A percentile compares a stretch with the other conserved stretches of the same genome.
Conservation (phyloP, 2,329 filamentous ascomycete genomes). For the Colletotrichum sp. region DNA sequence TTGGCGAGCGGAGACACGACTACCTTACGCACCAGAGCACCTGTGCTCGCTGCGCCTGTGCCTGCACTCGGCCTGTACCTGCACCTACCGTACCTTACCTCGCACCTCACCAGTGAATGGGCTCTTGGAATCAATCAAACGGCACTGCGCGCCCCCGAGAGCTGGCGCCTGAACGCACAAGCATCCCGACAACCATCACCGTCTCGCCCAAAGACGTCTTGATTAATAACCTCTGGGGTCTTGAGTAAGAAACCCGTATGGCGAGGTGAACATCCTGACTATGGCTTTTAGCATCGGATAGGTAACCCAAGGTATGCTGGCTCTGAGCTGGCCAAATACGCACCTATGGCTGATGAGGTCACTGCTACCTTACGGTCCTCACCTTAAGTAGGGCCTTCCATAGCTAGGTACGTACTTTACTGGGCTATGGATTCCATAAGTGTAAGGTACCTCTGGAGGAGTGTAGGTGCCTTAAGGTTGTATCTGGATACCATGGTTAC, state of each 20-base stretch:
- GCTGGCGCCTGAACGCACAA: neutral
- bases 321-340: neutral
- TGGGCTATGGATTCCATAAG: too few species aligned
- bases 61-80: neutral
- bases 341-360: neutral
- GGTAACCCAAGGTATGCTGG: neutral
- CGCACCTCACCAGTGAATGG: neutral
- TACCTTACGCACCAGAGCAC: neutral
- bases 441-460: too few species aligned
- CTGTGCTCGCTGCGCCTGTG: neutral
- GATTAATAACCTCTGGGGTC: neutral
- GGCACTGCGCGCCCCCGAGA: neutral
- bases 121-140: neutral
- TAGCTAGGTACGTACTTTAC: too few species aligned
- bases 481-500: neutral
- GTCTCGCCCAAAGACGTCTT: neutral
- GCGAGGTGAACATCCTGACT: neutral
- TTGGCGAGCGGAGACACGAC: slow-evolving; percentile 11
- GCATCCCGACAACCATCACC: neutral
- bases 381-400: neutral
- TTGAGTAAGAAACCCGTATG: neutral
- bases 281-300: neutral
- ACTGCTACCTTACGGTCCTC: neutral
- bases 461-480: neutral
- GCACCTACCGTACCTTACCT: neutral